phyloP scores from a whole-genome alignment of 805 yeast genomes.

The Schwanniomyces sp. region DNA sequence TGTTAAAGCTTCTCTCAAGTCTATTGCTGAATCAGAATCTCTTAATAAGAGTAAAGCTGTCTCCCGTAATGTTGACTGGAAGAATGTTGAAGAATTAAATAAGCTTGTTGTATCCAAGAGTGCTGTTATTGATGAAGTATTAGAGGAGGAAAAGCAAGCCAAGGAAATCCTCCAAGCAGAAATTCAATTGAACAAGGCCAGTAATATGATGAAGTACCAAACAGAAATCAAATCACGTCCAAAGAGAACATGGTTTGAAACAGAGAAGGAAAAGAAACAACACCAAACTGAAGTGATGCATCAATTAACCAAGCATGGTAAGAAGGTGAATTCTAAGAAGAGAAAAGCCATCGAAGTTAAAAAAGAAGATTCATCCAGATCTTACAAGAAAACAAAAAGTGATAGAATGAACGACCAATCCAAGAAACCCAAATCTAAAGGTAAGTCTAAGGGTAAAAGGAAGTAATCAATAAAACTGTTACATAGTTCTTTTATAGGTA shows the following conservation, averaged over 20 bases:
- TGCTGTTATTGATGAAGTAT: slow-evolving; percentile 67
- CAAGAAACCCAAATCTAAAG: slow-evolving; percentile 7
- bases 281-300: slow-evolving; percentile 35
- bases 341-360: slow-evolving; percentile 66
- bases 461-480: not conserved
- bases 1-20: slow-evolving; percentile 86
- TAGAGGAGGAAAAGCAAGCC: slow-evolving; percentile 84
- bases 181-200: slow-evolving; percentile 84
- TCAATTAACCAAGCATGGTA: slow-evolving; percentile 48
- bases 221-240: slow-evolving; percentile 88
- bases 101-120: slow-evolving; percentile 59
- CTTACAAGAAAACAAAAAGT: slow-evolving; percentile 75
- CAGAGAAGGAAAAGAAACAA: slow-evolving; percentile 52
- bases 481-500: not conserved
- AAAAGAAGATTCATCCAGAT: slow-evolving; percentile 52
- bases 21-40: slow-evolving; percentile 45
- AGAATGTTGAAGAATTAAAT: slow-evolving; percentile 68
- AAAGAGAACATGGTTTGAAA: slow-evolving; percentile 94
- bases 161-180: slow-evolving; percentile 88
- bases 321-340: slow-evolving; percentile 63
- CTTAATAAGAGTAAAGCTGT: slow-evolving; percentile 55
- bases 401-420: slow-evolving; percentile 59
- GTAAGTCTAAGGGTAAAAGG: slow-evolving; percentile 5
- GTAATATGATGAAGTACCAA: slow-evolving; percentile 75
- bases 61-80: slow-evolving; percentile 94